phyloP scores from a whole-genome alignment of 495 filamentous ascomycete species.

The Aspergillus sparsus region DNA sequence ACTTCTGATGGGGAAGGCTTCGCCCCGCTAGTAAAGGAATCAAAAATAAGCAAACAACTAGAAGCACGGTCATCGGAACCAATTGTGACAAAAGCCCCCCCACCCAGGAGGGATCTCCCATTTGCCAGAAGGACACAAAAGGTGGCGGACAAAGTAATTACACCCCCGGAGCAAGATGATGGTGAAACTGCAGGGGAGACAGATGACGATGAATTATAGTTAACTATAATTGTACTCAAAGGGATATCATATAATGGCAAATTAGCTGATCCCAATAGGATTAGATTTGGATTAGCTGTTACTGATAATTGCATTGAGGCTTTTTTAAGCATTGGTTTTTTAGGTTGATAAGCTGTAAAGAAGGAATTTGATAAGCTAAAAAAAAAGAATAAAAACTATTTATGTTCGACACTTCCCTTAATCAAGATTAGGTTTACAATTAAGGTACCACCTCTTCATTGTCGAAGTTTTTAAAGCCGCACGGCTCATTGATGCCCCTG shows the following conservation, averaged over 20 bases:
- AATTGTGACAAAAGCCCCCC: slow-evolving; percentile 25
- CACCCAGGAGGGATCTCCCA: slow-evolving; percentile 43
- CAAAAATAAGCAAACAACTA: slow-evolving; percentile 5
- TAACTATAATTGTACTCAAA: neutral
- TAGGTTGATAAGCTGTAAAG: too few relatives aligned
- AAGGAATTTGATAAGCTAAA: too few relatives aligned
- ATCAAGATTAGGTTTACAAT: too few relatives aligned
- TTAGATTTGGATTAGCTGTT: too few relatives aligned
- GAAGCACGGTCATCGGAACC: neutral
- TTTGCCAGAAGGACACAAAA: slow-evolving; percentile 29
- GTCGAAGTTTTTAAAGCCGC: neutral
- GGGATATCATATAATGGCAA: too few relatives aligned
- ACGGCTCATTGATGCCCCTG: slow-evolving; percentile 25
- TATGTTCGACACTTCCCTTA: too few relatives aligned
- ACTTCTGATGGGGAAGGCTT: slow-evolving; percentile 38
- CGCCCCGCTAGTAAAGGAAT: neutral
- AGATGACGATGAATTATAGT: slow-evolving; percentile 56
- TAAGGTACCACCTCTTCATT: too few relatives aligned
- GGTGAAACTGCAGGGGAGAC: slow-evolving; percentile 48
- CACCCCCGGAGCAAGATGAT: slow-evolving; percentile 12
- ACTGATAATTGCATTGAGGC: too few relatives aligned
- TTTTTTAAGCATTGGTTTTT: too few relatives aligned
- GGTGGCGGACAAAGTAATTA: slow-evolving; percentile 6
- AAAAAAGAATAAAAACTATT: too few relatives aligned
- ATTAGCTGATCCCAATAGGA: too few relatives aligned